phyloP scores from a whole-genome alignment of 441 rosid species.

The Eruca vesicaria region DNA sequence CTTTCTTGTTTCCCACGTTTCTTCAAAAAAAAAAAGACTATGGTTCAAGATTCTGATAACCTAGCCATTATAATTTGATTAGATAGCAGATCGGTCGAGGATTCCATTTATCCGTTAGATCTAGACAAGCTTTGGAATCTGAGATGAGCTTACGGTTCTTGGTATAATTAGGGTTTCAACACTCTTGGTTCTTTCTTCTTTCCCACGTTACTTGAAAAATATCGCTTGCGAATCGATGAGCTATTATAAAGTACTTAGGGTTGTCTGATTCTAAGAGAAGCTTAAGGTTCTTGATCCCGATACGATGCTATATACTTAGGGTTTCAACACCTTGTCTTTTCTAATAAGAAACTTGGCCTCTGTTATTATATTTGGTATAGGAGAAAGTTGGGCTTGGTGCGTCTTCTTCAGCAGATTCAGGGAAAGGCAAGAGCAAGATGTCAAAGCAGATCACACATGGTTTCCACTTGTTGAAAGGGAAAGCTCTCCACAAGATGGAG shows the following conservation, averaged over 20 bases:
- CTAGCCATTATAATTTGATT: background rate
- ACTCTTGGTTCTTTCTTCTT: too few species aligned
- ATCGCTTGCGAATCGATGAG: too few species aligned
- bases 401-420: constrained; percentile 59
- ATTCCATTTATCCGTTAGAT: background rate
- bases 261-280: too few species aligned
- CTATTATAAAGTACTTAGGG: too few species aligned
- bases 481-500: constrained; percentile 73
- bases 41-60: background rate
- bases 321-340: background rate
- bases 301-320: background rate
- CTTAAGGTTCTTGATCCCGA: background rate
- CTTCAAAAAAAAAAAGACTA: background rate
- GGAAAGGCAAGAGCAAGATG: constrained; percentile 89
- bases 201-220: too few species aligned
- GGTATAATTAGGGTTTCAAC: background rate
- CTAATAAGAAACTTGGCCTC: background rate
- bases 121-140: constrained; percentile 7
- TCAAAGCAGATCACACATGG: constrained; percentile 74
- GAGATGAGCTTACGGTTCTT: background rate
- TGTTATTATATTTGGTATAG: constrained; percentile 31
- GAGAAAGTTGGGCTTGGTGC: constrained; percentile 73
- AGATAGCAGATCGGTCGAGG: background rate
- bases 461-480: constrained; percentile 79
- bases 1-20: background rate